Conservation (phyloP, 768 basidiomycete genomes). For the Calocera viscosa region DNA sequence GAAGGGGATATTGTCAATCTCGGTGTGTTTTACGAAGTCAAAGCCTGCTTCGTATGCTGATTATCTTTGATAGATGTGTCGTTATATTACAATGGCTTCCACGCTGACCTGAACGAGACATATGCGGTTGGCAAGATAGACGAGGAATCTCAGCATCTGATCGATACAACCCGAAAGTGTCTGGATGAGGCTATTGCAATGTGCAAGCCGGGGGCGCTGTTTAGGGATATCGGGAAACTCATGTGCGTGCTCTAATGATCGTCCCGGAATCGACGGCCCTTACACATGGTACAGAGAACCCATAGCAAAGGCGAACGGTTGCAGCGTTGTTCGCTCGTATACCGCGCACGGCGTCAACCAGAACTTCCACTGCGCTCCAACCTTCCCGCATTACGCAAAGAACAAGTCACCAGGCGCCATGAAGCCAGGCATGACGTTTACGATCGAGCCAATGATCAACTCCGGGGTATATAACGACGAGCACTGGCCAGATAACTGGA, state of each 20-base stretch:
- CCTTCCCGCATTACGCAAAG: conserved; percentile 89
- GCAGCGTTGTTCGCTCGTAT: conserved; percentile 83
- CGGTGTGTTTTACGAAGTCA: conserved; percentile 34
- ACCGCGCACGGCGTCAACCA: conserved; percentile 85
- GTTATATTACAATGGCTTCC: conserved; percentile 72
- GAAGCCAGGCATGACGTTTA: conserved; percentile 81
- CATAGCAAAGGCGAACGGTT: conserved; percentile 67
- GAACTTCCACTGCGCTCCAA: conserved; percentile 76
- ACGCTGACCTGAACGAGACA: conserved; percentile 85
- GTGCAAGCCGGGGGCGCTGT: conserved; percentile 86
- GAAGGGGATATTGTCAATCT: conserved; percentile 97
- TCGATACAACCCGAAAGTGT: conserved; percentile 67
- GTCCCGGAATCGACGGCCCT: background rate
- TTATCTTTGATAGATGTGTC: conserved; percentile 48
- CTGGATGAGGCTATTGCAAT: conserved; percentile 81
- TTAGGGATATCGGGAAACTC: conserved; percentile 73
- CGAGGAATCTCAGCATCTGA: conserved; percentile 69
- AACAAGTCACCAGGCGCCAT: conserved; percentile 87
- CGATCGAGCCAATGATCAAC: conserved; percentile 92
- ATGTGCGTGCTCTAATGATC: conserved; percentile 45
- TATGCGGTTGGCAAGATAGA: conserved; percentile 82
- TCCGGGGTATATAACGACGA: conserved; percentile 63
- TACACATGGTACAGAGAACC: conserved; percentile 52
- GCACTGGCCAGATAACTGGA: conserved; percentile 95
- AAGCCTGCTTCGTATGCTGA: background rate